Evolutionary conservation across 1,284 basidiomycete genomes (phyloP).

Genomic region (Cryptococcus jaspeensis): DNA sequence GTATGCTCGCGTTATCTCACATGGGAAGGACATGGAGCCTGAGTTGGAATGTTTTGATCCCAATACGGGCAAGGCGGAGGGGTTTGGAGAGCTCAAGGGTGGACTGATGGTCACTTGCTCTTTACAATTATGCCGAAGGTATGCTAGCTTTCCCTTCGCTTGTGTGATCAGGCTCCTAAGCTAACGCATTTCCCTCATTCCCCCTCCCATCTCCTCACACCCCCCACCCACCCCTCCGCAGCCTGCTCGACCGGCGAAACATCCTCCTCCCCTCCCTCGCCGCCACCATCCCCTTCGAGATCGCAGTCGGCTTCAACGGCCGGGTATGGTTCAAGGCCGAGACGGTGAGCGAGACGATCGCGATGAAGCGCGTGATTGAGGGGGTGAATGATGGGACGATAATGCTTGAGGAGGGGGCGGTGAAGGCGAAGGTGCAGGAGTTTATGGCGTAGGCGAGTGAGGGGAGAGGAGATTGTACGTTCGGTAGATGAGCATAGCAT

Average conservation of each 20-base stretch:
- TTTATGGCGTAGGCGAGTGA: constrained; percentile 16
- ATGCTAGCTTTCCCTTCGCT: constrained; percentile 15
- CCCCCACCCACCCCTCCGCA: constrained; percentile 10
- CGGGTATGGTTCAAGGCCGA: constrained; percentile 54
- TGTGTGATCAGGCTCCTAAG: background rate
- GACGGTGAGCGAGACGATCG: constrained; percentile 47
- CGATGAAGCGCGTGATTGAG: constrained; percentile 45
- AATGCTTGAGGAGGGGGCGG: constrained; percentile 26
- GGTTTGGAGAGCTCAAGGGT: constrained; percentile 55
- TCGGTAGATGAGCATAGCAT: too few species aligned
- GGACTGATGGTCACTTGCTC: constrained; percentile 49
- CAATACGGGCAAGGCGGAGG: constrained; percentile 53
- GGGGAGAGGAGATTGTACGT: background rate
- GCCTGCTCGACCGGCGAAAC: constrained; percentile 50
- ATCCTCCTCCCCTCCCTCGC: constrained; percentile 43
- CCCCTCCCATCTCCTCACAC: background rate
- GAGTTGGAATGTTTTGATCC: constrained; percentile 56
- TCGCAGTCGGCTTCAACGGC: constrained; percentile 55
- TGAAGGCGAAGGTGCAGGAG: constrained; percentile 32
- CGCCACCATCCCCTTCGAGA: constrained; percentile 52
- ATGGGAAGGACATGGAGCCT: constrained; percentile 55
- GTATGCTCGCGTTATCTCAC: constrained; percentile 54
- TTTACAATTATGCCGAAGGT: constrained; percentile 47
- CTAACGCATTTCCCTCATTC: background rate
- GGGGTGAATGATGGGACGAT: constrained; percentile 39